phyloP scores from a whole-genome alignment of 2,329 filamentous ascomycete genomes.

The Aspergillus felis region DNA sequence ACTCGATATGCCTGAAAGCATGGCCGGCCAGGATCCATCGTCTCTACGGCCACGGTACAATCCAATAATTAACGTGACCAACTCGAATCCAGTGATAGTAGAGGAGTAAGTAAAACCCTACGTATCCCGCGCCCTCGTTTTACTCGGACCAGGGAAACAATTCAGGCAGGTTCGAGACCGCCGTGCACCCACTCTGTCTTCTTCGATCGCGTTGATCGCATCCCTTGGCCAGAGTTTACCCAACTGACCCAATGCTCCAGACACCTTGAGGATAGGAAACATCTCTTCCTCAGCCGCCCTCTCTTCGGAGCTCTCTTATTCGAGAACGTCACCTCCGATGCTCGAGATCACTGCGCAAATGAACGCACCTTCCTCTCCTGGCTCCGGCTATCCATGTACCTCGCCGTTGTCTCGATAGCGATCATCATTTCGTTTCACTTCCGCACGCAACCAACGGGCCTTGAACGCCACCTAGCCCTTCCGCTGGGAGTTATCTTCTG shows the following conservation, averaged over 20 bases:
- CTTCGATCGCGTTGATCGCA: background rate
- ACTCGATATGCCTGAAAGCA: conserved; percentile 18
- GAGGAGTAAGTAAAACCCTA: conserved; percentile 40
- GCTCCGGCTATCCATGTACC: conserved; percentile 82
- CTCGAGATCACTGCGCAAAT: conserved; percentile 63
- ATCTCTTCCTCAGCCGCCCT: conserved; percentile 52
- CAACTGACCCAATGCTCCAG: conserved; percentile 13
- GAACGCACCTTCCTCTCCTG: conserved; percentile 82
- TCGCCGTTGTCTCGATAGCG: conserved; percentile 82
- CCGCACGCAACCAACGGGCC: conserved; percentile 62
- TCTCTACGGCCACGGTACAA: conserved; percentile 37
- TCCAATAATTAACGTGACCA: conserved; percentile 50
- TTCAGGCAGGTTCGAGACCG: background rate
- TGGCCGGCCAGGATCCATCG: conserved; percentile 15
- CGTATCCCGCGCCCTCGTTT: background rate
- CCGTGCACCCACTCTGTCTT: background rate
- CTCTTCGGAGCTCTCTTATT: conserved; percentile 60
- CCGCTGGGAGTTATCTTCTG: conserved; percentile 89
- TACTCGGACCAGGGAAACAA: background rate
- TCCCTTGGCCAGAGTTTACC: background rate
- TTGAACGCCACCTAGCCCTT: conserved; percentile 73
- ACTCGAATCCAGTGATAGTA: conserved; percentile 47
- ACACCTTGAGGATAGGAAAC: conserved; percentile 27
- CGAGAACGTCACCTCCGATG: conserved; percentile 63
- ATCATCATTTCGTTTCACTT: conserved; percentile 94